phyloP scores from a whole-genome alignment of 495 filamentous ascomycete genomes.

The Penicillium nucicola region DNA sequence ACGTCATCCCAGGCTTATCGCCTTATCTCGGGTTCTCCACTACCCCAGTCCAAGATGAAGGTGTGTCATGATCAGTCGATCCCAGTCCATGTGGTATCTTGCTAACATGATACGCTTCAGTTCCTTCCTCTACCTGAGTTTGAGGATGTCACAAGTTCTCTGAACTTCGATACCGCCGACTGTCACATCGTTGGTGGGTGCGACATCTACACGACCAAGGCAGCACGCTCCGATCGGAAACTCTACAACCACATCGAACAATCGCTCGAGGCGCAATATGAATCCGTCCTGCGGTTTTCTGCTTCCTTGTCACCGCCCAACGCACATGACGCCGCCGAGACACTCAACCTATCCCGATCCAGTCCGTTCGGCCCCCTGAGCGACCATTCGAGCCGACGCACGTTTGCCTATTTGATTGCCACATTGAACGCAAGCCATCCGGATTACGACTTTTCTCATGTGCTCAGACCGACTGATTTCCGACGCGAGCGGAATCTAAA shows the following conservation, averaged over 20 bases:
- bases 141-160: slow-evolving; percentile 79
- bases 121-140: slow-evolving; percentile 88
- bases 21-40: slow-evolving; percentile 1
- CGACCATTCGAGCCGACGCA: slow-evolving; percentile 81
- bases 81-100: slow-evolving; percentile 1
- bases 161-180: slow-evolving; percentile 92
- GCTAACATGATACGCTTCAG: slow-evolving; percentile 40
- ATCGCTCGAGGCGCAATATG: slow-evolving; percentile 83
- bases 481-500: slow-evolving; percentile 70
- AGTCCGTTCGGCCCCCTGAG: slow-evolving; percentile 89
- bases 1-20: slow-evolving; percentile 5
- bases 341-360: slow-evolving; percentile 73
- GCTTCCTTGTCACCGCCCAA: slow-evolving; percentile 78
- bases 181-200: slow-evolving; percentile 86
- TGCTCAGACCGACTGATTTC: slow-evolving; percentile 85
- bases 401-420: slow-evolving; percentile 93
- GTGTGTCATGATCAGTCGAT: slow-evolving; percentile 12
- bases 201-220: slow-evolving; percentile 96
- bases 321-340: slow-evolving; percentile 45
- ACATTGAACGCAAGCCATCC: slow-evolving; percentile 96
- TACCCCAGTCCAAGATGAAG: slow-evolving; percentile 22
- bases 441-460: slow-evolving; percentile 95
- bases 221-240: slow-evolving; percentile 91
- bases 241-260: slow-evolving; percentile 92
- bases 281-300: slow-evolving; percentile 76